Evolutionary conservation across 169 alveolate genomes (phyloP).

Genomic region (Plasmodium berghei): DNA sequence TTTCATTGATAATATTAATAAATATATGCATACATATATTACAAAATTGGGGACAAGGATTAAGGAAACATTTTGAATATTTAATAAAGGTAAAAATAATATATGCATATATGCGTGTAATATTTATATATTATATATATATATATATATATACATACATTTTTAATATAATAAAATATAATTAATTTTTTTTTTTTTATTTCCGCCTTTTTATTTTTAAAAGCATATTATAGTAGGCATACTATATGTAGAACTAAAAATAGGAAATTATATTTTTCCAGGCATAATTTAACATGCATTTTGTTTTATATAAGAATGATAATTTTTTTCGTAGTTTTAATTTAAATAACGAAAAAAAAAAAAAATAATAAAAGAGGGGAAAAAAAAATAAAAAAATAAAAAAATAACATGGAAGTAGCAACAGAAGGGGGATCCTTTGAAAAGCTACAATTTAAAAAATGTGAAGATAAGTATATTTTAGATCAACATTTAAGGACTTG

Average conservation of each 20-base stretch:
- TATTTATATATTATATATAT: too few relatives aligned
- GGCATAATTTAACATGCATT: background rate
- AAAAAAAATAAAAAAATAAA: constrained; percentile 4
- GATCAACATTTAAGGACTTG: constrained; percentile 8
- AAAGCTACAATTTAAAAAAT: background rate
- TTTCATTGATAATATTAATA: too few relatives aligned
- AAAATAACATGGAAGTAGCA: constrained; percentile 23
- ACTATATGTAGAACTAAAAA: background rate
- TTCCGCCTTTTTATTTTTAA: constrained; percentile 1
- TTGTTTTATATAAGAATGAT: background rate
- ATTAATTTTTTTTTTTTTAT: background rate
- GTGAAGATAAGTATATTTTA: constrained; percentile 12
- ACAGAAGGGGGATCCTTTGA: constrained; percentile 16
- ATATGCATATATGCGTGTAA: too few relatives aligned
- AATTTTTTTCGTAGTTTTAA: too few relatives aligned
- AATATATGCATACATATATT: too few relatives aligned
- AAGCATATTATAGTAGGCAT: constrained; percentile 3
- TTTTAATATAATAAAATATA: background rate
- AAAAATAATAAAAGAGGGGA: too few relatives aligned
- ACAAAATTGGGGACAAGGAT: too few relatives aligned
- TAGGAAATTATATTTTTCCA: too few relatives aligned
- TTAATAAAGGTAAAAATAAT: too few relatives aligned
- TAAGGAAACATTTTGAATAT: too few relatives aligned
- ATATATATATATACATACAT: background rate
- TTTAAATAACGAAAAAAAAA: too few relatives aligned